These are phyloP conservation scores for Dichomitus squalens DNA, from an alignment of 1,284 basidiomycete species.

Conservation along the genomic window DNA sequence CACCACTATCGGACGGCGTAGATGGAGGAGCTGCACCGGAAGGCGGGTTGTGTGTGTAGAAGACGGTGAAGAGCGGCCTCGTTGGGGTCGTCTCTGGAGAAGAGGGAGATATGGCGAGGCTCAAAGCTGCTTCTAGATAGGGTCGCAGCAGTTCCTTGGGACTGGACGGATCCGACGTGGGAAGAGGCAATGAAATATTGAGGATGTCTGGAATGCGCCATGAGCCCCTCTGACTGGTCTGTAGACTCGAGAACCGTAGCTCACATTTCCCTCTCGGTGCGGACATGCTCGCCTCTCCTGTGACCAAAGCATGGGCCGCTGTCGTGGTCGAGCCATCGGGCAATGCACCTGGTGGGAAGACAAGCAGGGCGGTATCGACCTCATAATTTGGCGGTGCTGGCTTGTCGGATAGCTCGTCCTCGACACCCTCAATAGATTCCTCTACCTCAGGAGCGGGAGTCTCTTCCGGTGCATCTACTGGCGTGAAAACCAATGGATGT, in stretches of 20 bases:
- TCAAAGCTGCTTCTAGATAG: constrained; percentile 57
- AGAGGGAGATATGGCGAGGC: constrained; percentile 32
- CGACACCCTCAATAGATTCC: constrained; percentile 23
- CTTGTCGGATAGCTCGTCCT: constrained; percentile 24
- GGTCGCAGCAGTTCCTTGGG: constrained; percentile 58
- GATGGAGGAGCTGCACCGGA: constrained; percentile 3
- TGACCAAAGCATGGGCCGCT: constrained; percentile 72
- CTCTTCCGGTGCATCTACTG: constrained; percentile 29
- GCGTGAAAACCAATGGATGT: constrained; percentile 40
- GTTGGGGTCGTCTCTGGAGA: constrained; percentile 20
- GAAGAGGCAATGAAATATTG: constrained; percentile 59
- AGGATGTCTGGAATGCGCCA: constrained; percentile 38
- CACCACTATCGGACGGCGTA: constrained; percentile 9
- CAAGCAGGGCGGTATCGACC: constrained; percentile 73
- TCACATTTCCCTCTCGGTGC: constrained; percentile 84
- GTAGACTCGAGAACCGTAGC: constrained; percentile 26
- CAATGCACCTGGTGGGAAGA: constrained; percentile 79
- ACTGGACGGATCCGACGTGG: constrained; percentile 21
- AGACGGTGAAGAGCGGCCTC: constrained; percentile 53
- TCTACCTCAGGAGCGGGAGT: constrained; percentile 6
- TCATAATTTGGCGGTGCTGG: constrained; percentile 26
- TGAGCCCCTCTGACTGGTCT: constrained; percentile 40
- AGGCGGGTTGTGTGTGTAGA: constrained; percentile 50
- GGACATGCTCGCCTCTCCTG: constrained; percentile 85
- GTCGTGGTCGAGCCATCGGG: constrained; percentile 45